Base-by-base conservation (phyloP, 2,329 filamentous ascomycete genomes). In the Graphilbum fragrans region DNA sequence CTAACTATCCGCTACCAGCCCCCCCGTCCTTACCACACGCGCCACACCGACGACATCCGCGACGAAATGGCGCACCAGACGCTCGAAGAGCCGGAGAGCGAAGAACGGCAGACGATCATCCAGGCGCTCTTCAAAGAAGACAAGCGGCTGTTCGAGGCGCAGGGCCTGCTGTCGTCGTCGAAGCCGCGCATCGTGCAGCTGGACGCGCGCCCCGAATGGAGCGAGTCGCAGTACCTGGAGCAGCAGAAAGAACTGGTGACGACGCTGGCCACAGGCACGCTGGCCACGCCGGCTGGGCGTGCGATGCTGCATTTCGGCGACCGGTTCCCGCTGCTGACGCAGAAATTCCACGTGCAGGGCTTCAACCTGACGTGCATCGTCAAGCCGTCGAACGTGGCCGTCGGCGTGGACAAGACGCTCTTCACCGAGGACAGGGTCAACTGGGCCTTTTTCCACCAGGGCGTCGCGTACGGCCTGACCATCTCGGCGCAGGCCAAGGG, bases 391-490 rank as follows among this genome's bases (percentile, higher is more conserved):
- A 92, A 93, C 48, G 87, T 87, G 29, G 93, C 86, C 2, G 83
- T 98, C 23, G 88, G 86, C n/a, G 87, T 92, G 7, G 92, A 98
- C 55, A 86, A 90, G 53, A 70, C 73, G 6, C 69, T 82, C 3
- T 94, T 94, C 53, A 90, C 85, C 0, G 92, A 98, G 61, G 92
- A 98, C 53, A 96, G 94, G 59, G 86, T 94, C 33, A 90, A 86
- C 55, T 98, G 92, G 92, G 88, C 90, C 1, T 98, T 95, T 61
- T 98, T 98, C 61, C 92, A 98, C 57, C 86, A 93, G 44, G 92
- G 92, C 7, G 90, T 93, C 23, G 83, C 90, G n/a, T 86, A 85
- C 20, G 92, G 92, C 3, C 65, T 98, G 21, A 85, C 87, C 43
- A 94, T 98, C 39, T 94, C 92, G 6, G 82, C 80, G 12, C 74